Conservation (phyloP, 805 yeast genomes). For the Wickerhamomyces xylosicus region DNA sequence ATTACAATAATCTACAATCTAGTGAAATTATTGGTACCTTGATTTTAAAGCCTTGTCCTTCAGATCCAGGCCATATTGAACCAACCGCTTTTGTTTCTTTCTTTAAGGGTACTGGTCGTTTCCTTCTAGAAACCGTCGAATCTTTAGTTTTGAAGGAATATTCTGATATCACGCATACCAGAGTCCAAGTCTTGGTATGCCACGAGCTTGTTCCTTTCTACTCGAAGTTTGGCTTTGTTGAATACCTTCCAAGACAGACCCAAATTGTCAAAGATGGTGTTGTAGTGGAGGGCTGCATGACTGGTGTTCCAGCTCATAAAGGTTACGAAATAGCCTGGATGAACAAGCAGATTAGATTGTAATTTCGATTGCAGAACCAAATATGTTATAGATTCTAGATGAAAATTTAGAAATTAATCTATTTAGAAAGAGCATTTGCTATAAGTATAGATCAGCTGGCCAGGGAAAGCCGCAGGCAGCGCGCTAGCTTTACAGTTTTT, state of each 20-base stretch:
- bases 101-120: slow-evolving; percentile 12
- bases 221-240: slow-evolving; percentile 11
- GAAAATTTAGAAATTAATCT: neutral
- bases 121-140: slow-evolving; percentile 4
- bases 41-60: neutral
- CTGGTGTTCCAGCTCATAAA: slow-evolving; percentile 11
- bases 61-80: slow-evolving; percentile 3
- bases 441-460: too few relatives aligned
- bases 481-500: too few relatives aligned
- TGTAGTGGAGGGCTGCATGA: slow-evolving; percentile 10
- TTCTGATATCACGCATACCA: neutral
- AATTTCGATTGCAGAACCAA: neutral
- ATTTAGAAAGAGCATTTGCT: neutral
- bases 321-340: slow-evolving; percentile 15
- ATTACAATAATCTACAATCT: neutral
- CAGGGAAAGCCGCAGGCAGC: too few relatives aligned
- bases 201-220: slow-evolving; percentile 12
- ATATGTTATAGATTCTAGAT: neutral
- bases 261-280: slow-evolving; percentile 12
- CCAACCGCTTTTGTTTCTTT: slow-evolving; percentile 15
- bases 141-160: slow-evolving; percentile 1
- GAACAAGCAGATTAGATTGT: slow-evolving; percentile 3
- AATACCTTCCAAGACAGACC: slow-evolving; percentile 4
- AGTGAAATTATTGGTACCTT: slow-evolving; percentile 1
- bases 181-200: slow-evolving; percentile 10